These are phyloP conservation scores for Neospora caninum DNA, from an alignment of 169 alveolate species.

Conservation along the genomic window DNA sequence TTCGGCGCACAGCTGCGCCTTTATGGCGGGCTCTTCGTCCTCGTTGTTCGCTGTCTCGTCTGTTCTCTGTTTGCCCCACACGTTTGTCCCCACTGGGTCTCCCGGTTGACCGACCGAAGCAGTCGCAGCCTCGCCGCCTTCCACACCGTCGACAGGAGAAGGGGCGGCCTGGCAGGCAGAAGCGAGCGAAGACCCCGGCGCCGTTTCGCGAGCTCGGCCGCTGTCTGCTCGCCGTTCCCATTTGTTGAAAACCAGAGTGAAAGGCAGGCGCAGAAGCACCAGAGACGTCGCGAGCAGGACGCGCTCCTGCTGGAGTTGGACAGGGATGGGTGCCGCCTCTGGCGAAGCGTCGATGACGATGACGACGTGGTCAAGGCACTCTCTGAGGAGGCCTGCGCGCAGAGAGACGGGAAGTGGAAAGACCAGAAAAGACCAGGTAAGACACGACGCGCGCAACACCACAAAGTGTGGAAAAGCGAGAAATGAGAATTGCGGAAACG, in stretches of 20 bases:
- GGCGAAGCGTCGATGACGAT: conserved; percentile 42
- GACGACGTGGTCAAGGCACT: not conserved
- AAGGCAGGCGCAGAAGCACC: conserved; percentile 25
- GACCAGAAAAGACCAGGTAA: not conserved
- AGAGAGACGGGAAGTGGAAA: not conserved
- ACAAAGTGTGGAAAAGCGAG: not conserved
- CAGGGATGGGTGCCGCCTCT: not conserved
- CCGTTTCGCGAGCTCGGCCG: not conserved
- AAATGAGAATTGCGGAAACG: too few relatives aligned
- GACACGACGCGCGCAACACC: not conserved
- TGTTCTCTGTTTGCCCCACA: too few relatives aligned
- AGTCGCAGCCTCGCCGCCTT: not conserved
- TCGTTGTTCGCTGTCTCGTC: not conserved
- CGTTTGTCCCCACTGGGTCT: not conserved
- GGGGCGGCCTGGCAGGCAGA: too few relatives aligned
- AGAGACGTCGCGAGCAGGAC: conserved; percentile 35
- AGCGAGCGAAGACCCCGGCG: not conserved
- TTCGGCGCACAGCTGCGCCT: not conserved
- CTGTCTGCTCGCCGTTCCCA: not conserved
- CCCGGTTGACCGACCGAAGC: not conserved
- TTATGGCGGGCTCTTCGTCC: not conserved
- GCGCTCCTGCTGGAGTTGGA: conserved; percentile 19
- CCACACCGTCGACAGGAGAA: too few relatives aligned
- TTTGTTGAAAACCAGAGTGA: conserved; percentile 16
- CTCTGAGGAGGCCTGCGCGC: conserved; percentile 24